Percentiles rank a stretch among this genome's conserved stretches.
Conservation (phyloP, 2,329 filamentous ascomycete genomes). For the Fusarium nematophilum region DNA sequence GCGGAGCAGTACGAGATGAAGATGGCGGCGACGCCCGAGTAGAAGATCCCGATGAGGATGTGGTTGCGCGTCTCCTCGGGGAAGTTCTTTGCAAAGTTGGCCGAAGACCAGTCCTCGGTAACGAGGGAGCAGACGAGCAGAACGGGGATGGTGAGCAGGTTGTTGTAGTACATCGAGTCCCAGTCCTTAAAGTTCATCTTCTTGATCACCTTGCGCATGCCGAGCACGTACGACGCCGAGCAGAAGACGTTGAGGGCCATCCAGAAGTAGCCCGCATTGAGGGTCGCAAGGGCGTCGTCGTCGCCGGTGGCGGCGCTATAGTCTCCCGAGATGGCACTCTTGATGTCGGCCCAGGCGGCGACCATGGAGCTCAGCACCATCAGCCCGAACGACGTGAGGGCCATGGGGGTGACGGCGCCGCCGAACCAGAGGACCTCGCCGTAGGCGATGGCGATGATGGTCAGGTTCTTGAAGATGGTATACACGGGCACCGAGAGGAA, state of each 20-base stretch:
- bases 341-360: slow-evolving; percentile 97
- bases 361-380: slow-evolving; percentile 97
- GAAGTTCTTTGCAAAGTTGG: slow-evolving; percentile 89
- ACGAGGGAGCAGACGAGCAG: slow-evolving; percentile 84
- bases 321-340: slow-evolving; percentile 78
- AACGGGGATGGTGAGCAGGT: slow-evolving; percentile 94
- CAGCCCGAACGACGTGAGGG: slow-evolving; percentile 91
- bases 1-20: slow-evolving; percentile 99
- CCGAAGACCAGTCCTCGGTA: slow-evolving; percentile 90
- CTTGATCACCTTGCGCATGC: slow-evolving; percentile 99
- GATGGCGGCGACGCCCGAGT: slow-evolving; percentile 91
- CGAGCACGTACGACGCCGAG: slow-evolving; percentile 87
- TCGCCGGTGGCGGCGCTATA: slow-evolving; percentile 50
- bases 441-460: slow-evolving; percentile 98
- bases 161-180: slow-evolving; percentile 99
- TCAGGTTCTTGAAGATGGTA: slow-evolving; percentile 99
- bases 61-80: slow-evolving; percentile 80
- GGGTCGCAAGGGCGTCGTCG: slow-evolving; percentile 80
- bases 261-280: slow-evolving; percentile 97
- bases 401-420: slow-evolving; percentile 86
- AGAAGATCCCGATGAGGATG: slow-evolving; percentile 88
- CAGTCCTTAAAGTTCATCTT: slow-evolving; percentile 99
- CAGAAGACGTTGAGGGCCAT: slow-evolving; percentile 98
- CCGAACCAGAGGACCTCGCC: slow-evolving; percentile 99
- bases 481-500: slow-evolving; percentile 98